Evolutionary conservation across 306 rosid species (phyloP), one percentile per base, ranked within the genome.

Genomic region (Prunus padus): DNA sequence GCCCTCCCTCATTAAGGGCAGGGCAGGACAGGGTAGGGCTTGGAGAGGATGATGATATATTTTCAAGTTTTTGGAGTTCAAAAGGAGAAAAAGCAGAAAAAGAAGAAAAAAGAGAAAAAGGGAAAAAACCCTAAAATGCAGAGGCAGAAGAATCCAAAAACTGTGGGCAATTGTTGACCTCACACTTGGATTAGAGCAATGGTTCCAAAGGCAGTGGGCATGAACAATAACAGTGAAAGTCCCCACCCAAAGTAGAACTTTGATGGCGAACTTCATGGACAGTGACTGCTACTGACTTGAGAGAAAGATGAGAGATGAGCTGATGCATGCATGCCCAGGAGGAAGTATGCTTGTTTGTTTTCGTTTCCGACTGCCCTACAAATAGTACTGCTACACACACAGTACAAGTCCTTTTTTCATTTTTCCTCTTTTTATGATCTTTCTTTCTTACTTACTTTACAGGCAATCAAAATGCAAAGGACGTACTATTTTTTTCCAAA

Each of bases 161-260:
- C 69, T 74, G 77, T 74, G 73, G 60, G 69, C 8, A 69, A 33
- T 69, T 84, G 81, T 77, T 80, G 86, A 86, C 82, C 67, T 75
- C 10, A 72, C 63, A 25, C 79, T 73, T 25, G 18, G 65, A n/a
- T 73, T 25, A 26, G 65, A n/a, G 57, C 19, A 77, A 80, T 86
- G 82, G 85, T 75, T 82, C 87, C 92, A 84, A 82, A 66, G 60
- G 67, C 77, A 79, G 71, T 79, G 76, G 56, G 82, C 69, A 75
- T 70, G 83, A 80, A 78, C 72, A 44, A 77, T 73, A 77, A 77
- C 47, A 75, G 75, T 75, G 77, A 62, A 75, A 69, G 62, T n/a
- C 40, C 46, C 72, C 67, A 20, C 77, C 71, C 16, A 19, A 51
- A 49, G 31, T 51, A 64, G 69, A 63, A 71, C 51, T 20, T n/a